Percentiles rank a stretch among this genome's conserved stretches.
These are phyloP conservation scores for Herpetomonas samuelpessoai DNA, from an alignment of 208 protist genomes.

Conservation along the genomic window DNA sequence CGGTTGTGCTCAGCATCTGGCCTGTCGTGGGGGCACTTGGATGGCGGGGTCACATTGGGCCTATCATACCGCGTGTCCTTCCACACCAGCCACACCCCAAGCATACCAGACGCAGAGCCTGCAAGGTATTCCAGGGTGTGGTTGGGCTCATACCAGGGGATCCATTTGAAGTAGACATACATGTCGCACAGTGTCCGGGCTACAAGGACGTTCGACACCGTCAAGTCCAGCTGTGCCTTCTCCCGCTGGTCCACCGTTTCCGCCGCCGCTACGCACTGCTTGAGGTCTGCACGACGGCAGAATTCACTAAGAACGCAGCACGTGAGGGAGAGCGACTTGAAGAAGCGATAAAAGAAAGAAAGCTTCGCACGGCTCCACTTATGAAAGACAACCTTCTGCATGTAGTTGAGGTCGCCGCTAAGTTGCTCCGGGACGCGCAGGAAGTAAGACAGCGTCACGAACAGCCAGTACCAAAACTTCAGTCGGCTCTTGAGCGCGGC, in stretches of 20 bases:
- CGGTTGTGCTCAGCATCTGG: too few relatives aligned
- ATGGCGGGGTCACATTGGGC: conserved; percentile 2
- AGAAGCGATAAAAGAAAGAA: conserved; percentile 85
- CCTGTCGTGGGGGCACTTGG: too few relatives aligned
- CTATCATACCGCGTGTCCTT: conserved; percentile 41
- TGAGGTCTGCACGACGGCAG: conserved; percentile 16
- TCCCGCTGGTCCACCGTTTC: conserved; percentile 11
- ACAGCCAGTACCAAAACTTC: conserved; percentile 47
- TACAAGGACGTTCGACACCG: conserved; percentile 42
- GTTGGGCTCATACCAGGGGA: conserved; percentile 73
- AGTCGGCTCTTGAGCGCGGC: conserved; percentile 20
- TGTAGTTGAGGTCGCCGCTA: conserved; percentile 77
- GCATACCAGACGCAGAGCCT: conserved; percentile 58
- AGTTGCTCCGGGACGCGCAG: conserved; percentile 79
- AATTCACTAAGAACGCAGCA: conserved; percentile 61
- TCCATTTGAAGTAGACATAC: conserved; percentile 91
- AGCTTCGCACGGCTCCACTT: conserved; percentile 64
- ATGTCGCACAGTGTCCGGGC: conserved; percentile 84
- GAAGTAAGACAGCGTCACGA: conserved; percentile 47
- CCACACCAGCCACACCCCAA: conserved; percentile 81
- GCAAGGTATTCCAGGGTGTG: conserved; percentile 65
- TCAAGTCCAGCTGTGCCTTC: conserved; percentile 32
- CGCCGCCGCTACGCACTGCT: conserved; percentile 8
- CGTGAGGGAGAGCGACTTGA: conserved; percentile 85
- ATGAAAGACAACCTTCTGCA: conserved; percentile 79